Percentiles rank a stretch among this genome's conserved stretches.
Conservation (phyloP, 371 early-diverging fungal species). For the Umbelopsis sp. region DNA sequence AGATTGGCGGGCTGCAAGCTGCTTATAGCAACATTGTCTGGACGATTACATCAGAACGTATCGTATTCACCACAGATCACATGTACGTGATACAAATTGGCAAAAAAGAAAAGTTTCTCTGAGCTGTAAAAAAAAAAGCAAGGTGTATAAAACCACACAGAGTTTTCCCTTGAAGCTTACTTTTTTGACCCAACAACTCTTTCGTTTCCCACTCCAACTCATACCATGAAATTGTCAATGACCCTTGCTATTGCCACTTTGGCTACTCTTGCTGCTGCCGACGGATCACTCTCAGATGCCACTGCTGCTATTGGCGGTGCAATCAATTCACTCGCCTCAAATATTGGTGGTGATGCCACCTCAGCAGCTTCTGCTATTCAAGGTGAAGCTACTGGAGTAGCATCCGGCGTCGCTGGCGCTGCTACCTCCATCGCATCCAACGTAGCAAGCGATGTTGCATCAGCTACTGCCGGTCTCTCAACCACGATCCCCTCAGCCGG, state of each 20-base stretch:
- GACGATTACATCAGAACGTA: too few relatives aligned
- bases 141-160: too few relatives aligned
- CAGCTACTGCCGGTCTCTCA: neutral
- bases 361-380: neutral
- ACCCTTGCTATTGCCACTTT: neutral
- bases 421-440: neutral
- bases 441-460: neutral
- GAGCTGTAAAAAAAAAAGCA: too few relatives aligned
- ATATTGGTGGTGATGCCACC: neutral
- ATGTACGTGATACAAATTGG: too few relatives aligned
- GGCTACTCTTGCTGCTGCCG: neutral
- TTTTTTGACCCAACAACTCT: neutral
- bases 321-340: neutral
- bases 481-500: neutral
- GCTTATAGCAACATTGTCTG: too few relatives aligned
- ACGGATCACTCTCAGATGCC: neutral
- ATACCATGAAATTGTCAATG: neutral
- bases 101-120: too few relatives aligned
- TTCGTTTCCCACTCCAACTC: neutral
- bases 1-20: too few relatives aligned
- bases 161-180: too few relatives aligned
- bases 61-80: too few relatives aligned
- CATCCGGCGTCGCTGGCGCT: neutral
- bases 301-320: neutral
- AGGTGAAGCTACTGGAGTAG: neutral